Evolutionary conservation across 495 filamentous ascomycete genomes (phyloP).

Genomic region (Cercophora samala): DNA sequence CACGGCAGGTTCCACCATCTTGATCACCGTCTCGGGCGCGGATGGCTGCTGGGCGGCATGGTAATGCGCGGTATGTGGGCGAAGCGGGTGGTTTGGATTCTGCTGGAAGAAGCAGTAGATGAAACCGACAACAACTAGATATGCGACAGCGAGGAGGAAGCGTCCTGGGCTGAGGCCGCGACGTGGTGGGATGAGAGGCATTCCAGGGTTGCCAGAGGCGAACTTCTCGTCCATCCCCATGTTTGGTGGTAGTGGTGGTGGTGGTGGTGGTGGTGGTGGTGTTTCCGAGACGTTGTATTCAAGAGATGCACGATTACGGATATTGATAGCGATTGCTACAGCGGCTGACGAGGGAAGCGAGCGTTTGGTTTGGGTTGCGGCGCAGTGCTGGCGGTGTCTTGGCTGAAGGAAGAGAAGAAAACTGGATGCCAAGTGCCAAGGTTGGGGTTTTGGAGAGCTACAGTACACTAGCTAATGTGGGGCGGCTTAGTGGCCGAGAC

Average conservation of each 20-base stretch:
- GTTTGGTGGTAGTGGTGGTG: not conserved
- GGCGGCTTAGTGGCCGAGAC: not conserved
- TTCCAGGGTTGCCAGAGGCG: constrained; percentile 13
- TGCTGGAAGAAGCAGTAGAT: constrained; percentile 14
- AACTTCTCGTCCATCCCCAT: constrained; percentile 24
- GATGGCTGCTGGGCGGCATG: not conserved
- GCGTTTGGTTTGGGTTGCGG: not conserved
- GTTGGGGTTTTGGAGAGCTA: not conserved
- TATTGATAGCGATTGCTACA: not conserved
- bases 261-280: not conserved
- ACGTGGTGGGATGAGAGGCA: constrained; percentile 17
- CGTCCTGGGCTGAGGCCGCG: constrained; percentile 16
- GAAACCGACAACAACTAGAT: constrained; percentile 11
- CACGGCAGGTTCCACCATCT: not conserved
- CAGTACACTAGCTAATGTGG: too few species aligned
- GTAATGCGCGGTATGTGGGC: not conserved
- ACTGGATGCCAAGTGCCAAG: not conserved
- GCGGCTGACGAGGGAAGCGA: too few species aligned
- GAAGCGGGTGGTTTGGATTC: not conserved
- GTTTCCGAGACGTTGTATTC: not conserved
- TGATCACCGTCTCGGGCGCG: not conserved
- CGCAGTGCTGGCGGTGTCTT: not conserved
- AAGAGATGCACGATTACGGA: not conserved
- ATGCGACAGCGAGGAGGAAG: constrained; percentile 13
- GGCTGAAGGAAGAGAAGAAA: not conserved